phyloP scores from a whole-genome alignment of 1,284 basidiomycete species.

The Tilletia setariae region DNA sequence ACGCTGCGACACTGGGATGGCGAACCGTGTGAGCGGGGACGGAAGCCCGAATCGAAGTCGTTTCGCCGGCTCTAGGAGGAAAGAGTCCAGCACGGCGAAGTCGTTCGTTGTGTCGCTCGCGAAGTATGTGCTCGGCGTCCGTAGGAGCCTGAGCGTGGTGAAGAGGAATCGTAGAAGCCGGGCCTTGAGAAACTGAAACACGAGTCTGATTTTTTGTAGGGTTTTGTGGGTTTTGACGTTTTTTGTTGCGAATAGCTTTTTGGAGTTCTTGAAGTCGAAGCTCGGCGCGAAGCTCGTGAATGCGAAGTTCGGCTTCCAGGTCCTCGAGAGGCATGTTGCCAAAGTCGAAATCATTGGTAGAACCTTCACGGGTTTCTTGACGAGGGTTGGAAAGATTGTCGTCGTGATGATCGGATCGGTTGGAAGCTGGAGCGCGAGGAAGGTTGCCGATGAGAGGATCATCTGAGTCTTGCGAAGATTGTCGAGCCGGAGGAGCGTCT shows the following conservation, averaged over 20 bases:
- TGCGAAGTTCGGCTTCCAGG: not conserved
- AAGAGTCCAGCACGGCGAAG: slow-evolving; percentile 3
- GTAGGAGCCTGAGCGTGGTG: not conserved
- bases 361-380: no score
- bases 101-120: not conserved
- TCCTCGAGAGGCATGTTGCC: not conserved
- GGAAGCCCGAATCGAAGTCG: not conserved
- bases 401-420: not conserved
- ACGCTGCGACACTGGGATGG: not conserved
- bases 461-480: not conserved
- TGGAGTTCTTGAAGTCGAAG: not conserved
- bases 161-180: not conserved
- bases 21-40: not conserved
- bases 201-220: not conserved
- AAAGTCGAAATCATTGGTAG: no score
- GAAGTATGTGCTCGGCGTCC: not conserved
- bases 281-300: not conserved
- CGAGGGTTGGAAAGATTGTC: not conserved
- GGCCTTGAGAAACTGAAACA: not conserved
- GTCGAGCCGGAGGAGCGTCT: not conserved
- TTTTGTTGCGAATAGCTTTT: not conserved
- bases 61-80: not conserved
- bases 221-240: not conserved
- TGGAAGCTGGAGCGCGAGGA: not conserved
- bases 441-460: not conserved